A percentile compares a stretch with the other conserved stretches of the same genome.
Evolutionary conservation across 2,329 filamentous ascomycete species (phyloP).

Genomic region (Mycosphaerella sp.): DNA sequence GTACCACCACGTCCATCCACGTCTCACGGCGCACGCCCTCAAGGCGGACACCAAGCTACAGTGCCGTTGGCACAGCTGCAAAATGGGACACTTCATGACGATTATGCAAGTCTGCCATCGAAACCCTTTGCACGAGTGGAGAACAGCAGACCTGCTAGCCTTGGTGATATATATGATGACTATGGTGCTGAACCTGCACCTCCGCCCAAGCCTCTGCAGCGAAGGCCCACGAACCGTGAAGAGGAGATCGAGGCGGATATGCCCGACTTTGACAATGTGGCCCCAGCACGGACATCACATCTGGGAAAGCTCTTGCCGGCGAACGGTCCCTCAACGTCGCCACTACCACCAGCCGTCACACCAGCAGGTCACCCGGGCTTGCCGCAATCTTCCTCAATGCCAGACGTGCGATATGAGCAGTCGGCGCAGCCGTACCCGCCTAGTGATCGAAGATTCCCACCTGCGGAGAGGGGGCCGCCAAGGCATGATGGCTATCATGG

Average conservation of each 20-base stretch:
- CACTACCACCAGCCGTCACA: constrained; percentile 8
- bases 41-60: constrained; percentile 8
- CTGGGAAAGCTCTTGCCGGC: constrained; percentile 28
- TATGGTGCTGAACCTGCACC: constrained; percentile 13
- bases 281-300: constrained; percentile 26
- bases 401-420: constrained; percentile 16
- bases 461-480: constrained; percentile 11
- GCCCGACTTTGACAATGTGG: constrained; percentile 55
- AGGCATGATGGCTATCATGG: constrained; percentile 12
- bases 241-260: constrained; percentile 50
- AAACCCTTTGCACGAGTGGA: constrained; percentile 15
- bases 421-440: constrained; percentile 6
- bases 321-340: constrained; percentile 21
- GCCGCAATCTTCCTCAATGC: constrained; percentile 16
- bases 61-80: constrained; percentile 12
- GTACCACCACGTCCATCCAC: constrained; percentile 18
- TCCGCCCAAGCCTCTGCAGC: constrained; percentile 12
- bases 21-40: constrained; percentile 13
- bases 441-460: constrained; percentile 1
- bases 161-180: constrained; percentile 20
- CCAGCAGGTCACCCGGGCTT: constrained; percentile 6
- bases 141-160: constrained; percentile 9
- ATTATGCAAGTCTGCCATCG: constrained; percentile 5
- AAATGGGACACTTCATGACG: constrained; percentile 6
- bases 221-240: constrained; percentile 29